These are phyloP conservation scores for Wickerhamiella sorbophila DNA, from an alignment of 805 yeast genomes.

Conservation along the genomic window DNA sequence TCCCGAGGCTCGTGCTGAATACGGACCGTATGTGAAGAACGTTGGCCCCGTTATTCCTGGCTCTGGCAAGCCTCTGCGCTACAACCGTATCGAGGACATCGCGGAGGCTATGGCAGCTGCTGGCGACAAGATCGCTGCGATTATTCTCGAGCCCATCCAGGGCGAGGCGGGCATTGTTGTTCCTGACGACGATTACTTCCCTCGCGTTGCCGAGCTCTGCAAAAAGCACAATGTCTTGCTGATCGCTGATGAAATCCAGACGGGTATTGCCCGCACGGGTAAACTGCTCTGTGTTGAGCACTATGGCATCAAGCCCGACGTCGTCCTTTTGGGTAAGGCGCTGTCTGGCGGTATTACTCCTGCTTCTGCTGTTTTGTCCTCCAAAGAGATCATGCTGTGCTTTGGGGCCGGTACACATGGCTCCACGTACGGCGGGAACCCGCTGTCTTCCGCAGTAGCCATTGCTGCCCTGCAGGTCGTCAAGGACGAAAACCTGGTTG, in stretches of 20 bases:
- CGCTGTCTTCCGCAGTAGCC: constrained; percentile 84
- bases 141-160: constrained; percentile 88
- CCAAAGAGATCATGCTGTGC: constrained; percentile 78
- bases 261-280: constrained; percentile 96
- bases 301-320: constrained; percentile 71
- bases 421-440: constrained; percentile 96
- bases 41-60: constrained; percentile 81
- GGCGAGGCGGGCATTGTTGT: constrained; percentile 98
- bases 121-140: constrained; percentile 83
- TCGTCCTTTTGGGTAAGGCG: constrained; percentile 84
- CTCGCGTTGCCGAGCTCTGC: constrained; percentile 59
- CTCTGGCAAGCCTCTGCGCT: constrained; percentile 62
- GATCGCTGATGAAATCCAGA: constrained; percentile 94
- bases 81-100: constrained; percentile 51
- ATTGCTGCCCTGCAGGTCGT: constrained; percentile 87
- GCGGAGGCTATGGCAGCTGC: constrained; percentile 32
- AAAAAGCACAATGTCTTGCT: constrained; percentile 71
- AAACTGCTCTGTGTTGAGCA: constrained; percentile 86
- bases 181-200: constrained; percentile 71
- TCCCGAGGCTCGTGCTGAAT: constrained; percentile 75
- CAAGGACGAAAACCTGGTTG: constrained; percentile 70
- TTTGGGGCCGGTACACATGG: constrained; percentile 95
- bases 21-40: constrained; percentile 78
- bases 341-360: constrained; percentile 91
- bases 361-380: constrained; percentile 79